Conservation (phyloP, 2,329 filamentous ascomycete genomes). For the Fusarium oxysporum region DNA sequence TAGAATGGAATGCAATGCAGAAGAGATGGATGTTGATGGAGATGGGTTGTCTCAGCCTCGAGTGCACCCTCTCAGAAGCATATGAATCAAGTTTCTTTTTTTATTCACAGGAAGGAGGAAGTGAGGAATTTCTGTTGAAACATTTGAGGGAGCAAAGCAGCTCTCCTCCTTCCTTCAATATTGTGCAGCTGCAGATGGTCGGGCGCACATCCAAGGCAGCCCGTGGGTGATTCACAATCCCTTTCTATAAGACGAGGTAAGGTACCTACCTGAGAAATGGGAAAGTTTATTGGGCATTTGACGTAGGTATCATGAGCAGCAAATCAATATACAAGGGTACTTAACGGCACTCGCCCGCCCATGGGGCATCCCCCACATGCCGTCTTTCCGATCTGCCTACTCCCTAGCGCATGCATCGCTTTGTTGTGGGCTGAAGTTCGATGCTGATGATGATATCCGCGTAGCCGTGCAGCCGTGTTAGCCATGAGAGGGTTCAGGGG, state of each 20-base stretch:
- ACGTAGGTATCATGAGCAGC: neutral
- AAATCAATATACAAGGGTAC: conserved; percentile 9
- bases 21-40: conserved; percentile 8
- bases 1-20: neutral
- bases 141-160: conserved; percentile 5
- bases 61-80: neutral
- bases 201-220: neutral
- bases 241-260: neutral
- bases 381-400: conserved; percentile 31
- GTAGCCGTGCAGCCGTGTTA: conserved; percentile 6
- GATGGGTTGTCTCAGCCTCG: conserved; percentile 5
- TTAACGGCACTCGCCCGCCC: neutral
- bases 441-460: conserved; percentile 11
- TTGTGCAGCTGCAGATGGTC: neutral
- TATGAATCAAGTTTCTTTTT: conserved; percentile 22
- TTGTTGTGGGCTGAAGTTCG: conserved; percentile 18
- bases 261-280: neutral
- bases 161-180: neutral
- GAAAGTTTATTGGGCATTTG: neutral
- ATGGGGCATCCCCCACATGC: conserved; percentile 26
- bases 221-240: neutral
- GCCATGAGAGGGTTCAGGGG: conserved; percentile 18
- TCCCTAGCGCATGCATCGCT: conserved; percentile 1
- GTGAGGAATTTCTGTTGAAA: conserved; percentile 9
- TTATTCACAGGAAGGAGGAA: conserved; percentile 19